Evolutionary conservation across 306 rosid genomes (phyloP).

Genomic region (Castanopsis chinensis): DNA sequence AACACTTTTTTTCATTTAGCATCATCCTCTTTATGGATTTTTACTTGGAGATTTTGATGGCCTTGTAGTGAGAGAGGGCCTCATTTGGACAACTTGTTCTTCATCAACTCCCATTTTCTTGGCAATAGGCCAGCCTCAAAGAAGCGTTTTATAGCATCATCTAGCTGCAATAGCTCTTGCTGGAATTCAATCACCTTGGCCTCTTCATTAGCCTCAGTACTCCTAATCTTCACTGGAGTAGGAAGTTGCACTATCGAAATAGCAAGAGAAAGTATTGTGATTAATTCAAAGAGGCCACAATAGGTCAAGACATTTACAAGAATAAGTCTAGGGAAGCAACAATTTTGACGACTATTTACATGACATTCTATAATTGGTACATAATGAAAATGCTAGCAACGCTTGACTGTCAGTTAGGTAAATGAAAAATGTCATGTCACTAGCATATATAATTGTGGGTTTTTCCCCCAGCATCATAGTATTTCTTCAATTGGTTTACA

Average conservation of each 20-base stretch:
- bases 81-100: conserved; percentile 80
- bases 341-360: too few species aligned
- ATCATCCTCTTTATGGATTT: conserved; percentile 24
- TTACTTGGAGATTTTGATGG: conserved; percentile 30
- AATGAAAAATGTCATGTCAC: too few species aligned
- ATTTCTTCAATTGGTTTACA: not conserved
- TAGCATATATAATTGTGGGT: too few species aligned
- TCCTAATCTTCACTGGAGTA: conserved; percentile 45
- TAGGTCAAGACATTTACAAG: not conserved
- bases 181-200: conserved; percentile 70
- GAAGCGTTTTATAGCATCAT: conserved; percentile 61
- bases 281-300: not conserved
- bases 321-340: too few species aligned
- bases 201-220: conserved; percentile 50
- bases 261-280: not conserved
- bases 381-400: too few species aligned
- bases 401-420: too few species aligned
- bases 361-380: too few species aligned
- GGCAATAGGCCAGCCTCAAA: conserved; percentile 68
- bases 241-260: conserved; percentile 56
- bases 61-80: conserved; percentile 80
- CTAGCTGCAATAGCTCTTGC: conserved; percentile 75
- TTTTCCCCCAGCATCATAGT: too few species aligned
- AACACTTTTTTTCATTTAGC: not conserved
- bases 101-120: conserved; percentile 74